A percentile compares a stretch with the other conserved stretches of the same genome.
Conservation (phyloP, 768 basidiomycete species). For the Boletus insuetus region DNA sequence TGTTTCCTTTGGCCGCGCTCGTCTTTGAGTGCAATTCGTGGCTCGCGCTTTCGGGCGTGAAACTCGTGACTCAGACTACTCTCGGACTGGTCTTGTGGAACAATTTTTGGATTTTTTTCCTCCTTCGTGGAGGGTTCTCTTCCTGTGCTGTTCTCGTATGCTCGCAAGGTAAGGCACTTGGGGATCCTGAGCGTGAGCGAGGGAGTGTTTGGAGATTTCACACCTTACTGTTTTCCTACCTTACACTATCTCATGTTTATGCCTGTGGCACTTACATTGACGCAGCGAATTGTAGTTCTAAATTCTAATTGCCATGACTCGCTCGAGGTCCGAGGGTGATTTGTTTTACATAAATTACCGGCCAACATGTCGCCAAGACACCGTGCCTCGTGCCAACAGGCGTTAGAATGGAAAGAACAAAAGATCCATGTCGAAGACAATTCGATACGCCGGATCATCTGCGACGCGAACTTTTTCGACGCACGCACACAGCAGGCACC, state of each 20-base stretch:
- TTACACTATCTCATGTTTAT: too few relatives aligned
- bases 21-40: conserved; percentile 26
- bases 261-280: too few relatives aligned
- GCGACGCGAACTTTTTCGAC: background rate
- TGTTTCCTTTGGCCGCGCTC: background rate
- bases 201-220: too few relatives aligned
- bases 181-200: too few relatives aligned
- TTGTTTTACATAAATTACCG: too few relatives aligned
- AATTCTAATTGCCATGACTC: too few relatives aligned
- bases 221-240: too few relatives aligned
- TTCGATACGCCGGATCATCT: background rate
- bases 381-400: background rate
- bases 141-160: background rate
- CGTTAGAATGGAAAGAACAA: conserved; percentile 4
- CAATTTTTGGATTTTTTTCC: conserved; percentile 13
- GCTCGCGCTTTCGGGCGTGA: conserved; percentile 18
- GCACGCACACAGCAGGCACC: too few relatives aligned
- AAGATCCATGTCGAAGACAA: background rate
- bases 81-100: conserved; percentile 19
- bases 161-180: background rate
- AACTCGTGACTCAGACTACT: conserved; percentile 28
- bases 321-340: too few relatives aligned
- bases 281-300: too few relatives aligned
- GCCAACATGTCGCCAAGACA: too few relatives aligned
- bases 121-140: conserved; percentile 18